Evolutionary conservation across 257 asterid species (phyloP).

Genomic region (Cordia subcordata): DNA sequence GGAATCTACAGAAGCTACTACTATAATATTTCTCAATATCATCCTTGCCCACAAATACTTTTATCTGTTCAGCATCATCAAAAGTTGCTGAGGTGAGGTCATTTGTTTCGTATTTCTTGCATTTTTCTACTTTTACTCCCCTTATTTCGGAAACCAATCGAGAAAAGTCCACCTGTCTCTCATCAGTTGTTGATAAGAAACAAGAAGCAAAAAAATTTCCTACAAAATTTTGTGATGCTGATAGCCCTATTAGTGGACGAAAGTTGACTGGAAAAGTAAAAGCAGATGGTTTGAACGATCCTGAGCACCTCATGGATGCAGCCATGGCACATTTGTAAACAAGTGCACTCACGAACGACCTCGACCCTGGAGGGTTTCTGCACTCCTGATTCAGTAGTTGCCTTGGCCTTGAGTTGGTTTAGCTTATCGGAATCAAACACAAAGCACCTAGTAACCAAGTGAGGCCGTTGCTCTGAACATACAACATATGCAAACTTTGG

Average conservation of each 20-base stretch:
- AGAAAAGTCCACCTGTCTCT: background rate
- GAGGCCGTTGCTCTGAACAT: background rate
- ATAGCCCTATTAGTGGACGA: slow-evolving; percentile 1
- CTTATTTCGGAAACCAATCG: background rate
- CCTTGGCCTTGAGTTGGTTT: background rate
- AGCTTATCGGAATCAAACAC: background rate
- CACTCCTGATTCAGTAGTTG: background rate
- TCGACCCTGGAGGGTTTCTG: slow-evolving; percentile 9
- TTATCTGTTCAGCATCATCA: background rate
- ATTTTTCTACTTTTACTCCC: background rate
- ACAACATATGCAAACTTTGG: background rate
- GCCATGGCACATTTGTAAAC: slow-evolving; percentile 10
- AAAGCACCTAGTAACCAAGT: background rate
- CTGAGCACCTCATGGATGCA: slow-evolving; percentile 1
- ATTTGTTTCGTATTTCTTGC: background rate
- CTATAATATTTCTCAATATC: background rate
- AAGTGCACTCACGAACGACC: slow-evolving; percentile 6
- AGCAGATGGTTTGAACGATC: slow-evolving; percentile 1
- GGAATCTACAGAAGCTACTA: background rate
- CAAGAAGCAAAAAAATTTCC: slow-evolving; percentile 6
- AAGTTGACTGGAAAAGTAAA: slow-evolving; percentile 2
- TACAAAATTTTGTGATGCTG: background rate
- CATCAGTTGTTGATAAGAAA: background rate
- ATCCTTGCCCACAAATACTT: too few relatives aligned
- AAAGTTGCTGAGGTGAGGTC: background rate